Conservation (phyloP, 2,329 filamentous ascomycete genomes). For the Cladosporium sp. region DNA sequence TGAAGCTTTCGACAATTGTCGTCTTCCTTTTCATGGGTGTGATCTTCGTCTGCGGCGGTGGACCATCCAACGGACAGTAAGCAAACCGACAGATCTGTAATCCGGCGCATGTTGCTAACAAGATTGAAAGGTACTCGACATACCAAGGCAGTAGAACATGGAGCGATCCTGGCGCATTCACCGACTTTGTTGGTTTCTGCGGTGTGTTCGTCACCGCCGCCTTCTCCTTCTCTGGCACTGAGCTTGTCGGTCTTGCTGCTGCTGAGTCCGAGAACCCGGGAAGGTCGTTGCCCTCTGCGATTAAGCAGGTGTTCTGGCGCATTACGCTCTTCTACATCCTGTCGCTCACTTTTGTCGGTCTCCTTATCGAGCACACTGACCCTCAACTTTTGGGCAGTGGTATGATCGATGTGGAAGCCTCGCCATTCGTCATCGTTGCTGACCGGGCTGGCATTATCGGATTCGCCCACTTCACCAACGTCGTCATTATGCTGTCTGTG, state of each 20-base stretch:
- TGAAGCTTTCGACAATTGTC: constrained; percentile 47
- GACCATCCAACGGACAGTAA: constrained; percentile 44
- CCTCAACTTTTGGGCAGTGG: constrained; percentile 28
- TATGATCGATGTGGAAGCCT: constrained; percentile 39
- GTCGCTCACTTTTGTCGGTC: constrained; percentile 34
- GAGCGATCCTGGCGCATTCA: constrained; percentile 42
- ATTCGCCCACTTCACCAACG: constrained; percentile 66
- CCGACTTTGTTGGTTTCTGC: constrained; percentile 65
- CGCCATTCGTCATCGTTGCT: constrained; percentile 68
- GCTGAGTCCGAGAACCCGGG: constrained; percentile 54
- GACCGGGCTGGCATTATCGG: constrained; percentile 59
- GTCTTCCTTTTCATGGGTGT: constrained; percentile 66
- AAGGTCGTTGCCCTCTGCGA: constrained; percentile 42
- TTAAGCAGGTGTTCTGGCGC: constrained; percentile 38
- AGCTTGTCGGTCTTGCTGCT: constrained; percentile 56
- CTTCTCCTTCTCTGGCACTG: constrained; percentile 64
- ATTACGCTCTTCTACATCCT: constrained; percentile 38
- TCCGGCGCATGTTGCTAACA: constrained; percentile 39
- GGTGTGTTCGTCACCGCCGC: constrained; percentile 66
- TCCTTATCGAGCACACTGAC: constrained; percentile 37
- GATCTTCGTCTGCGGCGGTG: constrained; percentile 59
- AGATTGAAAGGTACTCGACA: constrained; percentile 4
- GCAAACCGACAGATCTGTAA: neutral
- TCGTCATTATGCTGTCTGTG: constrained; percentile 62
- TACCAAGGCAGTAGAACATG: constrained; percentile 39